Base-by-base conservation (phyloP, 2,329 filamentous ascomycete genomes). In the Metarhizium guizhouense region DNA sequence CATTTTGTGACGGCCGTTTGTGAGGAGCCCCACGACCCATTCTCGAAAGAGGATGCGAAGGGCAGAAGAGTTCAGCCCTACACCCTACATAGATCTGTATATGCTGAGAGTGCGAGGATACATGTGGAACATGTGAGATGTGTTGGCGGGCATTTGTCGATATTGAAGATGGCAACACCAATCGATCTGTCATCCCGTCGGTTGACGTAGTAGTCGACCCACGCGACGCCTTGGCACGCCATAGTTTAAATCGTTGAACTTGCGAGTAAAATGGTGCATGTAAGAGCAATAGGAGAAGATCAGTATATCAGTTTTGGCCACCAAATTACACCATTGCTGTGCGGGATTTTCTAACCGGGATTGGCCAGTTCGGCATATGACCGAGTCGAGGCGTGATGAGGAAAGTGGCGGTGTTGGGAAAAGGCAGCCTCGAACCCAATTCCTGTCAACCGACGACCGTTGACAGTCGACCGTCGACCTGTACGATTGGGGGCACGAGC, bases 331-430 rank as follows among this genome's bases (percentile, higher is more conserved):
- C 40, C 18, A 36, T 34, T 20, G 32, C 34, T 11, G 29, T 43
- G 49, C 54, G 49, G 42, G 18, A 52, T 48, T 52, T 55, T 45
- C 11, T 20, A 30, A n/a, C 11, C 18, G 43, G 4, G 16, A 20
- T 13, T 8, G 43, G 18, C 43, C 18, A 18, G 43, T 38, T 42
- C 49, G 48, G 54, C 16, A 5, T 43, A 6, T 52, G 42, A 40
- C 45, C 51, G 54, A 45, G 34, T 51, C 29, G 25, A 36, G 25
- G 20, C 43, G 43, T 25, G n/a, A 25, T 47, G 51, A n/a, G 14
- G 32, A 52, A 53, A 36, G 42, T 53, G 45, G 58, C 2, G 55
- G 61, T 8, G 38, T 63, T 1, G 63, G 58, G 36, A 40, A 54
- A 13, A 56, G 7, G 38, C 25, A 25, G 25, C 25, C 25, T 25